Evolutionary conservation across 2,329 filamentous ascomycete species (phyloP).

Genomic region (Intubia oerlemansii): DNA sequence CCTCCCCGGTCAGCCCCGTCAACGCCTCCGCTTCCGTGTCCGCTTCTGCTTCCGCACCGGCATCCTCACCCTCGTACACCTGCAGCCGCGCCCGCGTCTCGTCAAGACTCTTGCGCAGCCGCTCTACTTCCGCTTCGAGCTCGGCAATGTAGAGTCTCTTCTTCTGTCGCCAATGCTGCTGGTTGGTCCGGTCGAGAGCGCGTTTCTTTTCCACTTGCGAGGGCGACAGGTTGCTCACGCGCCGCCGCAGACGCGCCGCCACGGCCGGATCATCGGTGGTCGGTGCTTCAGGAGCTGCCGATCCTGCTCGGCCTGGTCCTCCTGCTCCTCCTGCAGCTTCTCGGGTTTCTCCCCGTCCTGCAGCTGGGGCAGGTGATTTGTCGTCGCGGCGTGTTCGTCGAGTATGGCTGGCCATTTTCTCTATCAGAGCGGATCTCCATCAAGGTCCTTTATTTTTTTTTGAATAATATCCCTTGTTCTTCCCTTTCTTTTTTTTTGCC

Average conservation of each 20-base stretch:
- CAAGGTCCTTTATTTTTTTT: too few relatives aligned
- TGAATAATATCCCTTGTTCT: too few relatives aligned
- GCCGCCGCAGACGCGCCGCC: constrained; percentile 1
- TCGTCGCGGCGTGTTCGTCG: too few relatives aligned
- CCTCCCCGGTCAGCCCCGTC: too few relatives aligned
- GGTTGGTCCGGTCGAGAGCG: constrained; percentile 15
- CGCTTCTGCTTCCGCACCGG: neutral
- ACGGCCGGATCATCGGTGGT: neutral
- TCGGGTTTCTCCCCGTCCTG: too few relatives aligned
- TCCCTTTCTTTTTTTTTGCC: too few relatives aligned
- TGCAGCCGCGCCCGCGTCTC: constrained; percentile 1
- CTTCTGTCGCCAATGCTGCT: constrained; percentile 4
- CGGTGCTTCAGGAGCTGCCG: too few relatives aligned
- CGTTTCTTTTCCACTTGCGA: constrained; percentile 53
- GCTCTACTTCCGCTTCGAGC: constrained; percentile 3
- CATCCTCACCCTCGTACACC: neutral
- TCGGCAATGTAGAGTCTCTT: constrained; percentile 2
- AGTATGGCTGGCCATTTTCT: too few relatives aligned
- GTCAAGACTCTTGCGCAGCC: constrained; percentile 1
- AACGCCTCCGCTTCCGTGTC: too few relatives aligned
- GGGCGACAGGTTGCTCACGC: constrained; percentile 35
- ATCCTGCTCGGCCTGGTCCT: too few relatives aligned
- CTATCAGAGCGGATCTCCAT: too few relatives aligned
- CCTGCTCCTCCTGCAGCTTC: too few relatives aligned
- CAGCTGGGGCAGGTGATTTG: neutral